Percentiles rank a stretch among this genome's conserved stretches.
These are phyloP conservation scores for Cruciata laevipes DNA, from an alignment of 257 asterid genomes.

Conservation along the genomic window DNA sequence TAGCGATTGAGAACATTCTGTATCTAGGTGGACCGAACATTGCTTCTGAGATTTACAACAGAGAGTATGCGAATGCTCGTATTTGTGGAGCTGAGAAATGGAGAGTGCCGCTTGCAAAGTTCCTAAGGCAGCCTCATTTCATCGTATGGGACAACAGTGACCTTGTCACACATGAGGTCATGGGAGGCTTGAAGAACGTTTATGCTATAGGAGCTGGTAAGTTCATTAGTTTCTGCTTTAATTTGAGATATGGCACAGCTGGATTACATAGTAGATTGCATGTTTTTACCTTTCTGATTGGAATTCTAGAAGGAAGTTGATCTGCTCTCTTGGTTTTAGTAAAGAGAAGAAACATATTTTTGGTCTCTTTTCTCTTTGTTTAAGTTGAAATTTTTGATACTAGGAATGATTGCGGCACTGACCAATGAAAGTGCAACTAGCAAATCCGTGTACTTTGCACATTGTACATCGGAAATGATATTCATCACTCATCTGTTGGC, in stretches of 20 bases:
- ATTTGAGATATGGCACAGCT: not conserved
- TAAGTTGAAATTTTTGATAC: not conserved
- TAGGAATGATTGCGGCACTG: conserved; percentile 91
- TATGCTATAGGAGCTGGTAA: conserved; percentile 95
- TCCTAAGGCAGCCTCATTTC: conserved; percentile 75
- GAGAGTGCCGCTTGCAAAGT: conserved; percentile 69
- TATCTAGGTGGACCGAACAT: conserved; percentile 91
- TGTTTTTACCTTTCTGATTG: not conserved
- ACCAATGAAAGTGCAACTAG: conserved; percentile 90
- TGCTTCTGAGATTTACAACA: conserved; percentile 85
- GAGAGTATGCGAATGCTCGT: conserved; percentile 89
- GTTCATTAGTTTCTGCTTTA: not conserved
- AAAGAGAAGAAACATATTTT: not conserved
- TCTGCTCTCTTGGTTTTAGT: not conserved
- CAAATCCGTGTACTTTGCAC: conserved; percentile 90
- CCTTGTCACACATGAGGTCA: conserved; percentile 83
- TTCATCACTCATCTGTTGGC: conserved; percentile 77
- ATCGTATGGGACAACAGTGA: conserved; percentile 90
- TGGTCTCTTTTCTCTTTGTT: not conserved
- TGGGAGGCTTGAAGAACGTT: conserved; percentile 92
- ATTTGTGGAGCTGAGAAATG: conserved; percentile 81
- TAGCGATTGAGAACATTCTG: conserved; percentile 67
- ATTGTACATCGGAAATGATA: conserved; percentile 89
- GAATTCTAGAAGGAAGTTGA: not conserved
- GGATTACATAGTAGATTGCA: not conserved